Evolutionary conservation across 2,329 filamentous ascomycete genomes (phyloP).

Genomic region (Claviceps sp.): DNA sequence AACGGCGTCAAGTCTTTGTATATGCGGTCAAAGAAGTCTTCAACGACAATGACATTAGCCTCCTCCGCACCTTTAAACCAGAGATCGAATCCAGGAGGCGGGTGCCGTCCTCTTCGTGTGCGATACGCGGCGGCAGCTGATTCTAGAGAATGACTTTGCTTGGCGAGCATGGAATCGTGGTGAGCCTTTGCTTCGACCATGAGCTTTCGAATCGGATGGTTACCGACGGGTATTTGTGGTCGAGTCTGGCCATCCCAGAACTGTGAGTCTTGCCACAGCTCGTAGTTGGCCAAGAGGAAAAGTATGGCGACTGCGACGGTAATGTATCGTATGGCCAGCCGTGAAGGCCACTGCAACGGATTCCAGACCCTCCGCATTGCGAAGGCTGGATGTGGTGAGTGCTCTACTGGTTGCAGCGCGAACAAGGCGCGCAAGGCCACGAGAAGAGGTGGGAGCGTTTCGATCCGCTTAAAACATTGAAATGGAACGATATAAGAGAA

Average conservation of each 20-base stretch:
- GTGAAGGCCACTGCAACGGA: slow-evolving; percentile 12
- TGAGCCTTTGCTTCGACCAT: slow-evolving; percentile 31
- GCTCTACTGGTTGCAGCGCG: background rate
- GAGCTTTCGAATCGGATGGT: slow-evolving; percentile 38
- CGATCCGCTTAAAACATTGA: background rate
- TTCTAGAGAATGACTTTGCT: slow-evolving; percentile 33
- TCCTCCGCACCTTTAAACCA: slow-evolving; percentile 44
- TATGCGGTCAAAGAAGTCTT: slow-evolving; percentile 52
- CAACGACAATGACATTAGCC: slow-evolving; percentile 41
- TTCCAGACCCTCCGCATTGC: slow-evolving; percentile 5
- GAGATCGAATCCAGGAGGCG: slow-evolving; percentile 48
- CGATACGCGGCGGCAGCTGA: slow-evolving; percentile 44
- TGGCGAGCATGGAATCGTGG: slow-evolving; percentile 28
- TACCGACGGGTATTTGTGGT: slow-evolving; percentile 10
- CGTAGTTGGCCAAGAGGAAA: slow-evolving; percentile 16
- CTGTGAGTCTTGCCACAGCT: slow-evolving; percentile 17
- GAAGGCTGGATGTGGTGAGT: background rate
- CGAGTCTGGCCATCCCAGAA: slow-evolving; percentile 13
- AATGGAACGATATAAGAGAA: background rate
- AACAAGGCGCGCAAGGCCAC: background rate
- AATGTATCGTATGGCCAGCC: slow-evolving; percentile 17
- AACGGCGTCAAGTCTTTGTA: slow-evolving; percentile 49
- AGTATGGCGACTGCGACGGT: slow-evolving; percentile 12
- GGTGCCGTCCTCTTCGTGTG: slow-evolving; percentile 41
- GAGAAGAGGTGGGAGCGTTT: background rate